A percentile compares a stretch with the other conserved stretches of the same genome.
Evolutionary conservation across 116 monocot species (phyloP).

Genomic region (Posidonia oceanica): DNA sequence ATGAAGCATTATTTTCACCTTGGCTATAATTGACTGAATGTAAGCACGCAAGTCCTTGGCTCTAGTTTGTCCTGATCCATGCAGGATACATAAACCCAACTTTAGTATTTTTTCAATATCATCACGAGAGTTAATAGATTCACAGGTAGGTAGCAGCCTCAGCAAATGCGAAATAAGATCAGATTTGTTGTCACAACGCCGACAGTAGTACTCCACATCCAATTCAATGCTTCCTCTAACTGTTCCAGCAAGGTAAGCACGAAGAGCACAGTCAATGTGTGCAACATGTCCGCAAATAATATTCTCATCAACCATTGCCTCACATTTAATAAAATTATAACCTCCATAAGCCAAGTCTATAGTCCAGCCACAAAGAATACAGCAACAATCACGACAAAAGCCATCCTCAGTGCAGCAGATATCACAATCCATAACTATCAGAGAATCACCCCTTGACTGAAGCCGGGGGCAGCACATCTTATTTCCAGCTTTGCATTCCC

Average conservation of each 20-base stretch:
- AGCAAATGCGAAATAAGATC: conserved; percentile 50
- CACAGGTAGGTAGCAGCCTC: conserved; percentile 24
- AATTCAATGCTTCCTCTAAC: conserved; percentile 64
- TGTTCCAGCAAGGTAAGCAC: conserved; percentile 61
- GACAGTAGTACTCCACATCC: conserved; percentile 76
- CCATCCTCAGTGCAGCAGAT: conserved; percentile 61
- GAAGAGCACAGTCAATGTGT: conserved; percentile 72
- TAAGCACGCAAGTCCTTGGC: conserved; percentile 33
- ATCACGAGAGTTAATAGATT: conserved; percentile 33
- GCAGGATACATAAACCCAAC: conserved; percentile 35
- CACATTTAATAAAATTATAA: conserved; percentile 60
- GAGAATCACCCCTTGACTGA: conserved; percentile 13
- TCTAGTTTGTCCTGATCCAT: conserved; percentile 31
- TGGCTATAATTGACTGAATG: conserved; percentile 27
- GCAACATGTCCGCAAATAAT: conserved; percentile 69
- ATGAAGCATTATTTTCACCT: conserved; percentile 35
- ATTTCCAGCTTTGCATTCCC: conserved; percentile 67
- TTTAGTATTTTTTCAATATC: conserved; percentile 42
- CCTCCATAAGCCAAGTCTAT: conserved; percentile 46
- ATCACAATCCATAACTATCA: conserved; percentile 39
- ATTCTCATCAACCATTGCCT: conserved; percentile 32
- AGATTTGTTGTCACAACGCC: conserved; percentile 63
- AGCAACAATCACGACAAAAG: conserved; percentile 79
- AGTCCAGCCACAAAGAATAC: conserved; percentile 50
- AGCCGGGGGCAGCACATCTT: conserved; percentile 21